phyloP scores from a whole-genome alignment of 106 monocot species.

The Dioscorea dumetorum region DNA sequence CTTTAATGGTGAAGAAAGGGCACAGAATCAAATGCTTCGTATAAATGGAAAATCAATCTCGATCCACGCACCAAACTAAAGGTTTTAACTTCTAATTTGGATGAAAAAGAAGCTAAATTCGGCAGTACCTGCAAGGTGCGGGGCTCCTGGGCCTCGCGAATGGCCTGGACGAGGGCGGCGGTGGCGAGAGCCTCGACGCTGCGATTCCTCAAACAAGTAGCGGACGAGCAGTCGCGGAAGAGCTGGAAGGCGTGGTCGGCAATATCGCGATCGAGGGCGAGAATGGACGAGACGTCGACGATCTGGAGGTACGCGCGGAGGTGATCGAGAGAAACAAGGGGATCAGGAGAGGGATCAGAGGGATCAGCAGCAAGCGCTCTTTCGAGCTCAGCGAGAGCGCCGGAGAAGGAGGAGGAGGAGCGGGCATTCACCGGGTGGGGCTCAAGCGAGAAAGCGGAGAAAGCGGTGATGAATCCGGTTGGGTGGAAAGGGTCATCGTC shows the following conservation, averaged over 20 bases:
- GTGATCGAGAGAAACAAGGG: constrained; percentile 70
- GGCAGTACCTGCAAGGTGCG: constrained; percentile 77
- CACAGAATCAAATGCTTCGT: too few relatives aligned
- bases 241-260: constrained; percentile 90
- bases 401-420: constrained; percentile 70
- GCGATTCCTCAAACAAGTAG: constrained; percentile 83
- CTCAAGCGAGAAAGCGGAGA: constrained; percentile 89
- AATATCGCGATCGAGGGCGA: constrained; percentile 72
- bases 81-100: too few relatives aligned
- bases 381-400: constrained; percentile 95
- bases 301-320: constrained; percentile 93
- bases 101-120: not conserved
- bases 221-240: constrained; percentile 86
- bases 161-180: constrained; percentile 98
- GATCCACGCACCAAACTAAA: too few relatives aligned
- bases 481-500: constrained; percentile 83
- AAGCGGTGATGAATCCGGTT: constrained; percentile 83
- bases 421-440: constrained; percentile 52
- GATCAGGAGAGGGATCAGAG: constrained; percentile 19
- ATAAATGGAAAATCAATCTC: too few relatives aligned
- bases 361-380: constrained; percentile 43
- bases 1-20: too few relatives aligned
- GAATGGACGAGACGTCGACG: constrained; percentile 82
- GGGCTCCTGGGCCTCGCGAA: constrained; percentile 92
- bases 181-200: constrained; percentile 94